Evolutionary conservation across 768 basidiomycete species (phyloP), one percentile per base, ranked within the genome.

Genomic region (Phanerochaete sordida): DNA sequence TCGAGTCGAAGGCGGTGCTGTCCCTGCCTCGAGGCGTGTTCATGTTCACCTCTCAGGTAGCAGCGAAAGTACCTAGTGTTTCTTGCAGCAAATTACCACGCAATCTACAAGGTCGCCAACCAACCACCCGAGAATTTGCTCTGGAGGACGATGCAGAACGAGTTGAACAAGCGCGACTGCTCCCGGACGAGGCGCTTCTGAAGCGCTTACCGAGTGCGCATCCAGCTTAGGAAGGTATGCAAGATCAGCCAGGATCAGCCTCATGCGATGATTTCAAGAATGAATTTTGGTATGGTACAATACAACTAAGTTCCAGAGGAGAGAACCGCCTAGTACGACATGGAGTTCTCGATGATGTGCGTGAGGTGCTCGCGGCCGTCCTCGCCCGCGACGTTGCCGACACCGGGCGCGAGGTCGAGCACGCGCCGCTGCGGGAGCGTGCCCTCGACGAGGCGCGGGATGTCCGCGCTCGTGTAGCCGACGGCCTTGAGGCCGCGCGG

Each of bases 381-480:
- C 46, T 87, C 88, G 30, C 87, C 92, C 26, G 84, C 84, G 31
- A 94, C 79, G 67, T 93, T 84, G 11, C 92, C 91, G 64, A 96
- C 87, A 51, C 91, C 89, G 16, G 95, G 96, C 8, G 96, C 96
- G 28, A 98, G 79, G 71, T 97, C 95, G 63, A 98, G 73, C 4
- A 98, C 95, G 19, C 95, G 82, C 57, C 93, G 76, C 73, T 98
- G 96, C 16, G 96, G 53, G 48, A 98, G 71, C 21, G 95, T 93
- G 3, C 96, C 95, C 61, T 95, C 86, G 1, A 97, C 96, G 15
- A 98, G 82, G 74, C 76, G 81, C 30, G 80, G 75, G 12, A 94
- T 77, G 65, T 95, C 92, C 21, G 73, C 76, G 21, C 77, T 75
- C 26, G 79, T 82, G 70, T 93, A 94, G 46, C 90, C 94, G 44